Conservation (phyloP, 352 stramenopile genomes). For the Globisporangium cederbergense region DNA sequence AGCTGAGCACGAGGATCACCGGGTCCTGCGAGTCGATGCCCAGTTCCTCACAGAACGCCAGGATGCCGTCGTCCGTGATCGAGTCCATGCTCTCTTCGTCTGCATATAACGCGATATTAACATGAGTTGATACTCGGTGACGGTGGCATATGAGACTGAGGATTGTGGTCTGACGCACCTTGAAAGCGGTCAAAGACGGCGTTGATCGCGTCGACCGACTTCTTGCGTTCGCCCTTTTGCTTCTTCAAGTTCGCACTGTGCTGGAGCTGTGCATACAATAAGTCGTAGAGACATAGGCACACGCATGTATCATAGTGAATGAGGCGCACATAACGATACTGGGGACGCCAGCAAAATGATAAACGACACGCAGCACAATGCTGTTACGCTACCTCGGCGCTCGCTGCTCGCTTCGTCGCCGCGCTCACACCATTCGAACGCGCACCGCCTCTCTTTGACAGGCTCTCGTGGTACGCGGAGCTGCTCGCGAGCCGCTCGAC, state of each 20-base stretch:
- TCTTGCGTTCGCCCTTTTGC: constrained; percentile 32
- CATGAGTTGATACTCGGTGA: too few relatives aligned
- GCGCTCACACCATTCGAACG: constrained; percentile 26
- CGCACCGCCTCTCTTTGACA: constrained; percentile 22
- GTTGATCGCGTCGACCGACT: constrained; percentile 43
- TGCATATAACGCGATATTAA: constrained; percentile 14
- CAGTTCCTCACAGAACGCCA: constrained; percentile 65
- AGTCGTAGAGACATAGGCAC: not conserved
- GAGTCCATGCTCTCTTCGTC: constrained; percentile 55
- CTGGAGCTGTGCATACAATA: not conserved
- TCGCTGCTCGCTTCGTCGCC: constrained; percentile 27
- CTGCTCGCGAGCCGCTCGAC: constrained; percentile 68
- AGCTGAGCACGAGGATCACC: constrained; percentile 79
- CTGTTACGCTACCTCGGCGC: constrained; percentile 17
- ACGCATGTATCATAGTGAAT: not conserved
- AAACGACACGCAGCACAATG: not conserved
- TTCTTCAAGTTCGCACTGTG: constrained; percentile 43
- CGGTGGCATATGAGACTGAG: not conserved
- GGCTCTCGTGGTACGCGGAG: constrained; percentile 39
- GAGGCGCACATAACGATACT: not conserved
- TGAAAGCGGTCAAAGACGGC: constrained; percentile 56
- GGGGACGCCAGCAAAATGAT: not conserved
- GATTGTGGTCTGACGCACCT: constrained; percentile 26
- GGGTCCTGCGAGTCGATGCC: constrained; percentile 75
- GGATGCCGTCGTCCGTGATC: constrained; percentile 83